Evolutionary conservation across 1,284 basidiomycete species (phyloP).

Genomic region (Sporisorium exsertum): DNA sequence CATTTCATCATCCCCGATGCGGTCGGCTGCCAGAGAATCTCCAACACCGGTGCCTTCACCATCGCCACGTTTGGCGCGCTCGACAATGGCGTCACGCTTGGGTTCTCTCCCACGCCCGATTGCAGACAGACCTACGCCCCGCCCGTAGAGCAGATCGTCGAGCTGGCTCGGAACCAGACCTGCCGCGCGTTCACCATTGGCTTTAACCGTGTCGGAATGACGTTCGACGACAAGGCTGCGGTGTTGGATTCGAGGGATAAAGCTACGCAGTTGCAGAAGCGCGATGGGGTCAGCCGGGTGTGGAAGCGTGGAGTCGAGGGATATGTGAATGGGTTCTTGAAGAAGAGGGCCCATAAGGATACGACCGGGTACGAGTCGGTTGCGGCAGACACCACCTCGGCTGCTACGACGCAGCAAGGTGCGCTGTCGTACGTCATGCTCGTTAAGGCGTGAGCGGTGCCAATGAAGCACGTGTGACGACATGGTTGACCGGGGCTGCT

Average conservation of each 20-base stretch:
- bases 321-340: too few relatives aligned
- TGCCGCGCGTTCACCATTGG: neutral
- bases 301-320: neutral
- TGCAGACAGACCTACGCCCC: conserved; percentile 24
- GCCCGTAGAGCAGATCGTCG: neutral
- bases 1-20: conserved; percentile 22
- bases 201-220: neutral
- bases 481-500: neutral
- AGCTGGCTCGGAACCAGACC: neutral
- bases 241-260: neutral
- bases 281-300: neutral
- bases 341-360: neutral
- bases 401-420: neutral
- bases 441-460: conserved; percentile 2
- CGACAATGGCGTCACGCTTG: neutral
- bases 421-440: conserved; percentile 23
- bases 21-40: conserved; percentile 20
- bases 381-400: too few relatives aligned
- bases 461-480: conserved; percentile 7
- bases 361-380: too few relatives aligned
- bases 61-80: neutral
- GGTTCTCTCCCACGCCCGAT: conserved; percentile 20
- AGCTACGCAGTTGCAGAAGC: too few relatives aligned
- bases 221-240: neutral
- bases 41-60: conserved; percentile 21